Evolutionary conservation across 2,329 filamentous ascomycete species (phyloP), one percentile per base, ranked within the genome.

Genomic region (Cytospora piceicola): DNA sequence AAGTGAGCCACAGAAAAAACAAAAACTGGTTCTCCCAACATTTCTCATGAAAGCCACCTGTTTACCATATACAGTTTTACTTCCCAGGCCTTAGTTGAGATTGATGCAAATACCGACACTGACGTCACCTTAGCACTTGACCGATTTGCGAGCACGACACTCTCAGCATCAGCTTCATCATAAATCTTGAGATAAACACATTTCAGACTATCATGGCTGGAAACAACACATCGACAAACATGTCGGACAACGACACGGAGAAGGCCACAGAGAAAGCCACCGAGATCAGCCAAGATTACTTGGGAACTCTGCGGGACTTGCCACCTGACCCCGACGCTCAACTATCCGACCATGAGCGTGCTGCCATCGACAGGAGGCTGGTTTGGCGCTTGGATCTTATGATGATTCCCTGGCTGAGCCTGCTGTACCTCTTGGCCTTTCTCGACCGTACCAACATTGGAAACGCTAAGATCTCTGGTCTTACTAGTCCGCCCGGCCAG

Each of bases 381-480:
- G 46, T 78, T 8, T 66, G 70, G 66, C 74, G 69, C 27, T 71
- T 78, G 2, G 76, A 78, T 55, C 68, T 70, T 53, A 74, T 73
- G 27, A 72, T 78, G 32, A 75, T 78, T 15, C 76, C 76, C 42
- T 78, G 76, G 76, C 75, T 77, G 70, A 69, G 87, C 65, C 80
- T 92, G 57, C 82, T 93, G 39, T 93, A 93, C 72, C 82, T 94
- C 1, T 82, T 92, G 61, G 90, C 88, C 67, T 93, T 93, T 75
- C 82, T 93, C 53, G 88, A 90, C 73, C 83, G 89, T 17, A 93
- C 92, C 30, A 94, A 95, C 72, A 91, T 94, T 66, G 91, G 91
- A 54, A 84, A 84, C 77, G 92, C 86, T 46, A 88, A 87, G 69
- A 84, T 89, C 66, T 84, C 83, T 29, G 78, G 81, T 58, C 76